A percentile compares a stretch with the other conserved stretches of the same genome.
phyloP scores from a whole-genome alignment of 2,329 filamentous ascomycete genomes.

The Aspergillus luchuensis region DNA sequence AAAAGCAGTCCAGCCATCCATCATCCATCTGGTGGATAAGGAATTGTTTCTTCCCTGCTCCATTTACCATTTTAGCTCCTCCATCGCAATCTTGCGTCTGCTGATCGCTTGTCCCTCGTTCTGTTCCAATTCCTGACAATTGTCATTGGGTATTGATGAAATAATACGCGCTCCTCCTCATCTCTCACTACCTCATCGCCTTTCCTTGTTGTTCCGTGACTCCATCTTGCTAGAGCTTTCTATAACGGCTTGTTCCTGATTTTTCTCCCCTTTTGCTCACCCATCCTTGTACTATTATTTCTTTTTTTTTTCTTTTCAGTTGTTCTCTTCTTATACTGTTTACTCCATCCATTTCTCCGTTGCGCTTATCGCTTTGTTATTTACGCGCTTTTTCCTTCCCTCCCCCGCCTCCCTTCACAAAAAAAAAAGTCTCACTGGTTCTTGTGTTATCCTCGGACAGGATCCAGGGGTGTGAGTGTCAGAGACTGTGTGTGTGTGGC shows the following conservation, averaged over 20 bases:
- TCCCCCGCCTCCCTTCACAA: too few relatives aligned
- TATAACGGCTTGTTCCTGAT: conserved; percentile 9
- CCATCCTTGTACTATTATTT: conserved; percentile 11
- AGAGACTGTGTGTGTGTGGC: neutral
- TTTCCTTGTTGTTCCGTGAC: neutral
- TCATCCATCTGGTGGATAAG: neutral
- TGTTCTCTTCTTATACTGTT: neutral
- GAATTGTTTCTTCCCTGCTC: neutral
- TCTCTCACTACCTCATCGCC: neutral
- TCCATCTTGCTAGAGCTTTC: conserved; percentile 2
- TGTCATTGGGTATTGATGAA: conserved; percentile 6
- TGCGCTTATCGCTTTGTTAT: neutral
- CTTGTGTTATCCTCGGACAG: neutral
- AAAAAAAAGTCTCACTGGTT: neutral
- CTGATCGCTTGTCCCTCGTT: neutral
- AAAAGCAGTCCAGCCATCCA: neutral
- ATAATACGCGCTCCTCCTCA: neutral
- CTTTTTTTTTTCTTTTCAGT: neutral
- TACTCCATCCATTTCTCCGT: neutral
- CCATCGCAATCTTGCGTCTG: conserved; percentile 2
- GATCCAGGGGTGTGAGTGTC: neutral
- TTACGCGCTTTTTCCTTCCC: neutral
- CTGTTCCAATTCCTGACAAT: neutral
- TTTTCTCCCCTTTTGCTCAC: conserved; percentile 3
- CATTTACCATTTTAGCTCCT: neutral